Evolutionary conservation across 257 asterid species (phyloP).

Genomic region (Nemophila menziesii): DNA sequence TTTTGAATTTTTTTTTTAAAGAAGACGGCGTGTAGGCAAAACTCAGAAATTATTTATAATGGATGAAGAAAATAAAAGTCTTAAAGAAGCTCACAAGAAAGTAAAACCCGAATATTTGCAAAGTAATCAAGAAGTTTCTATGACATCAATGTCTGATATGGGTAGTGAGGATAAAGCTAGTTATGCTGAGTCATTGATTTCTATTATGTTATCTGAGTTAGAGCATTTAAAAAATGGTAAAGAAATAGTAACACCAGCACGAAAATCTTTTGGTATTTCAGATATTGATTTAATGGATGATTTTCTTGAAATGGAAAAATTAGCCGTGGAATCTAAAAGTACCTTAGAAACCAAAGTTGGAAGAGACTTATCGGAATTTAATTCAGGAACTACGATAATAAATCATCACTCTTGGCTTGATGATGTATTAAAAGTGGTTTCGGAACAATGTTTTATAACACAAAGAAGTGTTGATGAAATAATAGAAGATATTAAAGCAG

Average conservation of each 20-base stretch:
- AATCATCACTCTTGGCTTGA: conserved; percentile 17
- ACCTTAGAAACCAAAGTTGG: conserved; percentile 20
- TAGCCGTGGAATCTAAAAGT: conserved; percentile 41
- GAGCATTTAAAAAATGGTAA: conserved; percentile 45
- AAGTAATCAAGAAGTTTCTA: conserved; percentile 20
- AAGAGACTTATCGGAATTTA: conserved; percentile 4
- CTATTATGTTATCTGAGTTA: conserved; percentile 48
- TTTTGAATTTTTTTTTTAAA: too few species aligned
- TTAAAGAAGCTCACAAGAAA: conserved; percentile 29
- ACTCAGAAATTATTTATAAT: conserved; percentile 36
- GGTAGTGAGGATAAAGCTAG: conserved; percentile 63
- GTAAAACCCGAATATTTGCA: conserved; percentile 23
- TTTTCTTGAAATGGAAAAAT: conserved; percentile 85
- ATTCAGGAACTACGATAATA: background rate
- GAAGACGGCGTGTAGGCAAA: too few species aligned
- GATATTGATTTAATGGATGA: conserved; percentile 81
- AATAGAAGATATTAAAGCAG: conserved; percentile 36
- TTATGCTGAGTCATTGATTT: conserved; percentile 57
- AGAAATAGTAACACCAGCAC: conserved; percentile 21
- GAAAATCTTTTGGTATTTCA: conserved; percentile 32
- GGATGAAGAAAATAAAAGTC: conserved; percentile 57
- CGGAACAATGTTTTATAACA: conserved; percentile 27
- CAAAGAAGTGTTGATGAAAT: conserved; percentile 31
- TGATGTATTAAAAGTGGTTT: conserved; percentile 28
- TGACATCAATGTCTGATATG: conserved; percentile 41